Conservation (phyloP, 208 protist genomes). For the Wallacemonas rigidus region DNA sequence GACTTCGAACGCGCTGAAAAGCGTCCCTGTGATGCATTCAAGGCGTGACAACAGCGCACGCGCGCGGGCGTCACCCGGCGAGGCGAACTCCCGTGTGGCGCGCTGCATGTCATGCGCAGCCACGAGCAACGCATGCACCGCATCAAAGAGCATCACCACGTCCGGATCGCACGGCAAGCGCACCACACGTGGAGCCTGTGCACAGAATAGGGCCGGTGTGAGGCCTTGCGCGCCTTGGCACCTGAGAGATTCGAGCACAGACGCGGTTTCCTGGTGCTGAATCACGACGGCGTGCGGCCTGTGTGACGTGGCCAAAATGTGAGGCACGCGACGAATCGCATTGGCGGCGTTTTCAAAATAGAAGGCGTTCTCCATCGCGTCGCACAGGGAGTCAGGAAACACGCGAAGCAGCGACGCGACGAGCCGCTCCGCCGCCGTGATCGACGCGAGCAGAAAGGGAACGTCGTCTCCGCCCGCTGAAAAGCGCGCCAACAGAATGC, state of each 20-base stretch:
- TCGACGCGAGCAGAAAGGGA: slow-evolving; percentile 1
- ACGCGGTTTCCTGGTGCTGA: background rate
- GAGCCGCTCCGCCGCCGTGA: slow-evolving; percentile 18
- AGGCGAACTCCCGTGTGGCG: background rate
- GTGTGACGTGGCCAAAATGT: background rate
- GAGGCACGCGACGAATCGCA: slow-evolving; percentile 20
- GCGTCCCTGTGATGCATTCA: background rate
- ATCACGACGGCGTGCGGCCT: background rate
- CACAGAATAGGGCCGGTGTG: background rate
- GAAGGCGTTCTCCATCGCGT: slow-evolving; percentile 61
- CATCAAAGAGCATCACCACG: slow-evolving; percentile 13
- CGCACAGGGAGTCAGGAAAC: slow-evolving; percentile 30
- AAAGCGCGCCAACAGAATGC: slow-evolving; percentile 19
- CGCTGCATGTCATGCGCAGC: background rate
- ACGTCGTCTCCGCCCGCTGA: slow-evolving; percentile 2
- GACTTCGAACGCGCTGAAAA: slow-evolving; percentile 1
- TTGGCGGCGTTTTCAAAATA: slow-evolving; percentile 57
- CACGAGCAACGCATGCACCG: background rate
- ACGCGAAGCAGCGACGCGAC: slow-evolving; percentile 41
- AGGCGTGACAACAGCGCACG: background rate
- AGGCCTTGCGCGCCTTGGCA: background rate
- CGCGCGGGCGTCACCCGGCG: background rate
- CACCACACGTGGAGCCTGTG: background rate
- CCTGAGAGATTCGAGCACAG: background rate
- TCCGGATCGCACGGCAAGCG: slow-evolving; percentile 3